phyloP scores from a whole-genome alignment of 2,329 filamentous ascomycete genomes.

The Thielaviopsis euricoi region DNA sequence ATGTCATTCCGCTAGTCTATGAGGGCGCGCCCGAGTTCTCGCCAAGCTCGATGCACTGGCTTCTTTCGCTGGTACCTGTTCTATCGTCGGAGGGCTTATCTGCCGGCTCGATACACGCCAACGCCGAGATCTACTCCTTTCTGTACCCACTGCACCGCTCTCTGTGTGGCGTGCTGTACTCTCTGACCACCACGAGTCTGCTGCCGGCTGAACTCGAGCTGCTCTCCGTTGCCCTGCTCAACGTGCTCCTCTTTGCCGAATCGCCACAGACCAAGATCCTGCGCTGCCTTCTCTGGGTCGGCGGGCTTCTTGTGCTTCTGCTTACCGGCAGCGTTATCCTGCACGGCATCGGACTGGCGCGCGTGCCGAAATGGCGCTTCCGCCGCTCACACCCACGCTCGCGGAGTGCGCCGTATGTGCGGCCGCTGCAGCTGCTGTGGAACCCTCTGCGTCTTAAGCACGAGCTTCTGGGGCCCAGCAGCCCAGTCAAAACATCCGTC shows the following conservation, averaged over 20 bases:
- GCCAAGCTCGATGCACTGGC: conserved; percentile 50
- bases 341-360: conserved; percentile 72
- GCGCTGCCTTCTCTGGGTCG: conserved; percentile 69
- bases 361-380: conserved; percentile 86
- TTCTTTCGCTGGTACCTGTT: conserved; percentile 55
- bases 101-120: neutral
- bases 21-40: neutral
- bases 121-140: conserved; percentile 1
- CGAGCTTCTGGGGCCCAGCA: conserved; percentile 13
- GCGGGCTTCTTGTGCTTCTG: conserved; percentile 62
- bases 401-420: neutral
- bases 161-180: conserved; percentile 55
- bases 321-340: conserved; percentile 56
- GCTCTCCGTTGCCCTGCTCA: conserved; percentile 66
- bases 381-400: conserved; percentile 29
- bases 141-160: conserved; percentile 74
- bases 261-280: conserved; percentile 76
- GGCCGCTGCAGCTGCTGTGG: conserved; percentile 1
- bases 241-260: conserved; percentile 57
- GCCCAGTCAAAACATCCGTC: conserved; percentile 17
- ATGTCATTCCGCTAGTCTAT: conserved; percentile 45
- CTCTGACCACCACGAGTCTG: conserved; percentile 77
- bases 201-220: conserved; percentile 77
- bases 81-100: conserved; percentile 16
- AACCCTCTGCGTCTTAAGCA: conserved; percentile 8